phyloP scores from a whole-genome alignment of 768 basidiomycete genomes.

The Phylloporus sp. region DNA sequence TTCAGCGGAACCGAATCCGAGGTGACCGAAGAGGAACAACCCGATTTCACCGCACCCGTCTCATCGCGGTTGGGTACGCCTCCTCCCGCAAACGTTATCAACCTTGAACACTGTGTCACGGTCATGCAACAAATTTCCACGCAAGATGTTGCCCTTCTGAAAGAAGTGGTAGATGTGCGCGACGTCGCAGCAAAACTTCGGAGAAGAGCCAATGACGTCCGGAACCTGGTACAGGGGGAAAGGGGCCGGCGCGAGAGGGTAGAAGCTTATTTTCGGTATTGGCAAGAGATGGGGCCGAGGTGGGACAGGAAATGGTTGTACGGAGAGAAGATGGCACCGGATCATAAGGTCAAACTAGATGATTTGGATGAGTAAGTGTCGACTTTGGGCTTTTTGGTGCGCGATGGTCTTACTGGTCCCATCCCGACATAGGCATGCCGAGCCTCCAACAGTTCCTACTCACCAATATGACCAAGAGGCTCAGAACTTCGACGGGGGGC shows the following conservation, averaged over 20 bases:
- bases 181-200: conserved; percentile 17
- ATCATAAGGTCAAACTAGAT: not conserved
- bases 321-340: conserved; percentile 7
- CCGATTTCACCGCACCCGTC: conserved; percentile 17
- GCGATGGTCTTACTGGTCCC: not conserved
- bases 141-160: conserved; percentile 15
- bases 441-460: conserved; percentile 2
- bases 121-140: conserved; percentile 26
- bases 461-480: not conserved
- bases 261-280: conserved; percentile 26
- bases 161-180: conserved; percentile 4
- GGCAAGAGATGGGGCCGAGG: conserved; percentile 20
- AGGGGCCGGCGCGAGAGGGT: conserved; percentile 24
- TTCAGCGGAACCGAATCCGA: conserved; percentile 25
- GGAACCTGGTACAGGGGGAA: conserved; percentile 22
- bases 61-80: conserved; percentile 25
- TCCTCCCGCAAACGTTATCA: conserved; percentile 7
- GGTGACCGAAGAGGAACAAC: conserved; percentile 17
- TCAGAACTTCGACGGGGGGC: not conserved
- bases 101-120: conserved; percentile 21
- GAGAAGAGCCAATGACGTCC: conserved; percentile 19
- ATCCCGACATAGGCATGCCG: conserved; percentile 4
- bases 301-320: conserved; percentile 29
- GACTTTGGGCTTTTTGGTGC: not conserved
- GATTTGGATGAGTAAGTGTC: conserved; percentile 4